Evolutionary conservation across 495 filamentous ascomycete genomes (phyloP).

Genomic region (Filosporella fistucella): DNA sequence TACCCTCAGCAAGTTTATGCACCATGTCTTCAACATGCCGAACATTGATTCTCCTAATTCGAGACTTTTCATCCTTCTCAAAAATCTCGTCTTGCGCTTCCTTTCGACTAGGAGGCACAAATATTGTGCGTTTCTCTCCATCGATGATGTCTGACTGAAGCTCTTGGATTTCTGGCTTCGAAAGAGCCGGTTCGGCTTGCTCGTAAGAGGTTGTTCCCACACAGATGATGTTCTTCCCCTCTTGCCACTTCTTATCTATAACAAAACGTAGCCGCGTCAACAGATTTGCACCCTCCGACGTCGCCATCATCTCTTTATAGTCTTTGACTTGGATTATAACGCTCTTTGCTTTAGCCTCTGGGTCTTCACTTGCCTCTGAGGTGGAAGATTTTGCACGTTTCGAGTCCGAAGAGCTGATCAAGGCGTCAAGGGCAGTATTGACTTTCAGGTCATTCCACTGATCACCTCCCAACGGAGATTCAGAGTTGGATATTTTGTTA

Average conservation of each 20-base stretch:
- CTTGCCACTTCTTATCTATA: conserved; percentile 63
- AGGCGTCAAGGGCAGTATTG: conserved; percentile 23
- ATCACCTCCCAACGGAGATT: not conserved
- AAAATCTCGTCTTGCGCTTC: conserved; percentile 17
- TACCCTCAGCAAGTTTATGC: conserved; percentile 13
- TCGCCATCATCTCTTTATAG: conserved; percentile 66
- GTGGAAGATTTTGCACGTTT: conserved; percentile 16
- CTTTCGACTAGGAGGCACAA: conserved; percentile 33
- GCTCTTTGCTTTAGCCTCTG: conserved; percentile 26
- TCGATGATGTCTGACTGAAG: conserved; percentile 35
- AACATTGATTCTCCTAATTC: conserved; percentile 60
- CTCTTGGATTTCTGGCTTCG: conserved; percentile 21
- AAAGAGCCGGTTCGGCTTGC: conserved; percentile 7
- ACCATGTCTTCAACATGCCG: conserved; percentile 65
- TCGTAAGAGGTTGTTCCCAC: conserved; percentile 53
- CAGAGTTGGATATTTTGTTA: not conserved
- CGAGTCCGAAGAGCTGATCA: conserved; percentile 19
- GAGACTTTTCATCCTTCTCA: conserved; percentile 35
- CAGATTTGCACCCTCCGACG: conserved; percentile 57
- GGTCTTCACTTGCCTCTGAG: not conserved
- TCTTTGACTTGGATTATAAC: conserved; percentile 77
- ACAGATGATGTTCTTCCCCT: conserved; percentile 68
- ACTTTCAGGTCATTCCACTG: conserved; percentile 33
- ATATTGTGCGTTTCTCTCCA: conserved; percentile 40
- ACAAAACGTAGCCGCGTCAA: conserved; percentile 61